Conservation (phyloP, 192 early-diverging fungal genomes). For the Mortierella claussenii region DNA sequence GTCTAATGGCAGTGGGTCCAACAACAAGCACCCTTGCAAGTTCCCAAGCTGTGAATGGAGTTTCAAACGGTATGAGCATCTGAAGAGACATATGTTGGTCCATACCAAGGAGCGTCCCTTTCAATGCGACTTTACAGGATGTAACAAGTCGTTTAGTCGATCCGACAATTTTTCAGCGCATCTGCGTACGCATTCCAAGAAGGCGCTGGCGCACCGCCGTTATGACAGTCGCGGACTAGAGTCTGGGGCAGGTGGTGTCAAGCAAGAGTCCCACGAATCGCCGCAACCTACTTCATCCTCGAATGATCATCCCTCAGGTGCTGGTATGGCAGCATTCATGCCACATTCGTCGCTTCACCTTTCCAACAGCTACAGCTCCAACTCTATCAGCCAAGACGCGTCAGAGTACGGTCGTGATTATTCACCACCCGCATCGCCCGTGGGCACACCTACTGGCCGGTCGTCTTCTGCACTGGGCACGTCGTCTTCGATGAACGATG, state of each 20-base stretch:
- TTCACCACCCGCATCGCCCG: constrained; percentile 42
- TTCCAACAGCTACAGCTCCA: constrained; percentile 20
- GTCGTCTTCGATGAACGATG: constrained; percentile 41
- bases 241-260: not conserved
- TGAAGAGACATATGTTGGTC: constrained; percentile 82
- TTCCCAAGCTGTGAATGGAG: constrained; percentile 65
- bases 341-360: constrained; percentile 39
- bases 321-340: constrained; percentile 34
- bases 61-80: constrained; percentile 85
- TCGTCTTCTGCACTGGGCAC: constrained; percentile 24
- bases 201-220: constrained; percentile 56
- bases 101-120: constrained; percentile 82
- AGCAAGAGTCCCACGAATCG: constrained; percentile 43
- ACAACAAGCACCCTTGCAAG: constrained; percentile 60
- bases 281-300: not conserved
- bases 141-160: constrained; percentile 83
- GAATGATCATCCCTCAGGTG: constrained; percentile 1
- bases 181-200: constrained; percentile 77
- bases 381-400: constrained; percentile 31
- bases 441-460: constrained; percentile 19
- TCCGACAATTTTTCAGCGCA: constrained; percentile 84
- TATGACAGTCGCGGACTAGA: constrained; percentile 26
- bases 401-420: constrained; percentile 45
- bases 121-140: constrained; percentile 73
- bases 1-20: constrained; percentile 47